A percentile compares a stretch with the other conserved stretches of the same genome.
These are phyloP conservation scores for Leishmania major DNA, from an alignment of 208 protist genomes.

Conservation along the genomic window DNA sequence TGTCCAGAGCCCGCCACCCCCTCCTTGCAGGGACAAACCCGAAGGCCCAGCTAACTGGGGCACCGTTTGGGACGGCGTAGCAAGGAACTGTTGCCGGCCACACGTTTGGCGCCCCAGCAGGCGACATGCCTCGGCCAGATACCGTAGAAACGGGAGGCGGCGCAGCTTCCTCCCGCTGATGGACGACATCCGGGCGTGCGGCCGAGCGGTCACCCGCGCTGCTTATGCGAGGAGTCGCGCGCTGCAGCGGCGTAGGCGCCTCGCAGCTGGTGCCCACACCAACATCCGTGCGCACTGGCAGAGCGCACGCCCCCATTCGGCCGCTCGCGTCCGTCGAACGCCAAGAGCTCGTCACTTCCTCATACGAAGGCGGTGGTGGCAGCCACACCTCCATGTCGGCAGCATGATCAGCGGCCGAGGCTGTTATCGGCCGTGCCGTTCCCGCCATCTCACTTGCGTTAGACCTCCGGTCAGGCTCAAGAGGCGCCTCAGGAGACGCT, in stretches of 20 bases:
- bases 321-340: not conserved
- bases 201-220: not conserved
- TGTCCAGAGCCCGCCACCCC: not conserved
- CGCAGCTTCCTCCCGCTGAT: not conserved
- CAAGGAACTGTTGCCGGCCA: not conserved
- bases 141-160: not conserved
- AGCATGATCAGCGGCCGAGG: not conserved
- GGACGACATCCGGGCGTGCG: not conserved
- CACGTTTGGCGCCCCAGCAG: not conserved
- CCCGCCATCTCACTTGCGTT: not conserved
- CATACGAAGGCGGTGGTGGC: constrained; percentile 19
- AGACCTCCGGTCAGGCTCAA: not conserved
- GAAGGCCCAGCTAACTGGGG: not conserved
- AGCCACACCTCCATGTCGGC: not conserved
- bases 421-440: not conserved
- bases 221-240: not conserved
- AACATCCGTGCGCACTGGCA: constrained; percentile 2
- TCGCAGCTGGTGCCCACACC: constrained; percentile 19
- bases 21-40: not conserved
- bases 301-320: not conserved
- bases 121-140: too few species aligned
- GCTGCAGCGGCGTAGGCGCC: not conserved
- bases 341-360: constrained; percentile 16
- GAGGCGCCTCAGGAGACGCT: not conserved
- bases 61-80: not conserved